These are phyloP conservation scores for Fonsecaea pedrosoi DNA, from an alignment of 2,329 filamentous ascomycete species.

Conservation along the genomic window DNA sequence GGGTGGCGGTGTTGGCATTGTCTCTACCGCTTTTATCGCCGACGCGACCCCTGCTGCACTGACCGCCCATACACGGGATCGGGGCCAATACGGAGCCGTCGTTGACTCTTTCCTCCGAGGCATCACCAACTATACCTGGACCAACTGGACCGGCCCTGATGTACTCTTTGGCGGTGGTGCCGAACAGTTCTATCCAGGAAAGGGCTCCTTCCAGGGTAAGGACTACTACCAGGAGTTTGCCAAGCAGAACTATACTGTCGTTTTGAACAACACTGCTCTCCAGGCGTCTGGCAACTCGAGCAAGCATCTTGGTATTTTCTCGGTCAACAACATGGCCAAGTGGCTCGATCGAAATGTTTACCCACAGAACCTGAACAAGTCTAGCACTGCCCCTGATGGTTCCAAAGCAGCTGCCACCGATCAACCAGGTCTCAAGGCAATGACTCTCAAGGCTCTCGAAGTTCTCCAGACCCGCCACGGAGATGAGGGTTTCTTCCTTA, in stretches of 20 bases:
- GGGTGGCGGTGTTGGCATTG: conserved; percentile 67
- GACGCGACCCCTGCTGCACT: conserved; percentile 83
- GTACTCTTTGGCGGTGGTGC: conserved; percentile 84
- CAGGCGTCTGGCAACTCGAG: conserved; percentile 62
- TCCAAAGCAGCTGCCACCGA: conserved; percentile 69
- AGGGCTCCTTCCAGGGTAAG: conserved; percentile 69
- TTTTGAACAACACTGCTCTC: conserved; percentile 76
- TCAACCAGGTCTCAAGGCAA: conserved; percentile 83
- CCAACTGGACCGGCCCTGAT: conserved; percentile 74
- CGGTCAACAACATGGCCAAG: conserved; percentile 74
- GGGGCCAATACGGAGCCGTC: conserved; percentile 72
- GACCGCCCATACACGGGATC: conserved; percentile 73
- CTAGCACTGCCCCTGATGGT: conserved; percentile 73
- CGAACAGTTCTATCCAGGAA: conserved; percentile 75
- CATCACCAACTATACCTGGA: conserved; percentile 81
- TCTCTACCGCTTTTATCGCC: conserved; percentile 80
- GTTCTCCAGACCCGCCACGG: conserved; percentile 72
- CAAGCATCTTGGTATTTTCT: conserved; percentile 79
- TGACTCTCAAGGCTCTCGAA: conserved; percentile 86
- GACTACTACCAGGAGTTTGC: conserved; percentile 76
- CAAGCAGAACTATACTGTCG: conserved; percentile 73
- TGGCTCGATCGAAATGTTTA: conserved; percentile 81
- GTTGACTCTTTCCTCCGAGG: conserved; percentile 79
- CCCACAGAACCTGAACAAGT: conserved; percentile 68
- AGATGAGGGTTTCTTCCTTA: conserved; percentile 81